phyloP scores from a whole-genome alignment of 805 yeast genomes.

The Lachancea waltii region DNA sequence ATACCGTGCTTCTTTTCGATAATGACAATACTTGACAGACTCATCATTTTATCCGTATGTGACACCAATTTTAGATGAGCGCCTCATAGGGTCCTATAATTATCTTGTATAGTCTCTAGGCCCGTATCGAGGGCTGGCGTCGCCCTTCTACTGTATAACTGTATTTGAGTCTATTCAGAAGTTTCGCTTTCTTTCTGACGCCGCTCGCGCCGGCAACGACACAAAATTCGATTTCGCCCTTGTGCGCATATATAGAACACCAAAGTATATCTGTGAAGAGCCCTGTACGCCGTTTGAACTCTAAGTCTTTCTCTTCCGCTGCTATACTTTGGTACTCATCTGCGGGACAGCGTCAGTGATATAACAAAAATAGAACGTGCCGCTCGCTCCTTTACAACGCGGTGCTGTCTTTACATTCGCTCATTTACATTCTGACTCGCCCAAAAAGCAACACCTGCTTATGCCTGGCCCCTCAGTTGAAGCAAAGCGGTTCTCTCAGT shows the following conservation, averaged over 20 bases:
- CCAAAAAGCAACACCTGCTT: too few species aligned
- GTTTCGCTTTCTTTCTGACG: neutral
- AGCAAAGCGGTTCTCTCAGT: slow-evolving; percentile 1
- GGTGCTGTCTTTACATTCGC: neutral
- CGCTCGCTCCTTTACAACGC: neutral
- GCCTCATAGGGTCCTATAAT: too few species aligned
- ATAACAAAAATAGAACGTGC: neutral
- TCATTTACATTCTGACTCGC: neutral
- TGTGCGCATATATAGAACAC: too few species aligned
- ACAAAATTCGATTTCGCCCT: neutral
- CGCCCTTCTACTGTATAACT: too few species aligned
- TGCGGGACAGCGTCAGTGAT: neutral
- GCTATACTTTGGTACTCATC: neutral
- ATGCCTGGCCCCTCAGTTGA: slow-evolving; percentile 4
- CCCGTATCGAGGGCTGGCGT: too few species aligned
- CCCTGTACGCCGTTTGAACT: neutral
- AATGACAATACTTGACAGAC: neutral
- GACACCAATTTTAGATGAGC: too few species aligned
- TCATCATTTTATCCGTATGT: neutral
- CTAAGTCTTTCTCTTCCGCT: too few species aligned
- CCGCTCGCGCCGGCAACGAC: neutral
- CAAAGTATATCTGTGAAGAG: neutral
- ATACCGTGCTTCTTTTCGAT: too few species aligned
- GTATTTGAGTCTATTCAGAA: too few species aligned
- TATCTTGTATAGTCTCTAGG: too few species aligned